Evolutionary conservation across 2,329 filamentous ascomycete genomes (phyloP).

Genomic region (Colletotrichum tofieldiae): DNA sequence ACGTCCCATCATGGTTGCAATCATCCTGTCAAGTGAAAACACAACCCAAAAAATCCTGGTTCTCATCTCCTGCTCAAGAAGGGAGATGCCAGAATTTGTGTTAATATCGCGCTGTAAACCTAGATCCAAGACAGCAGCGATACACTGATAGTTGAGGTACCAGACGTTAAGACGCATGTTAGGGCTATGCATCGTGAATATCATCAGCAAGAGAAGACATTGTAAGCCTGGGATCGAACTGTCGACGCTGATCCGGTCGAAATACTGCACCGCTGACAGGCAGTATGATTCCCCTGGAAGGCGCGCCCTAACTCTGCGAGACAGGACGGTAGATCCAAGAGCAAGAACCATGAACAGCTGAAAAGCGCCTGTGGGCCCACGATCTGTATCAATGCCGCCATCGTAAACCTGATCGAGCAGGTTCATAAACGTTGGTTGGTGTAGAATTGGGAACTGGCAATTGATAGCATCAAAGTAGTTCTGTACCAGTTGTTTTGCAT

Average conservation of each 20-base stretch:
- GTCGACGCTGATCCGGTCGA: constrained; percentile 63
- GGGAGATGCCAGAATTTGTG: constrained; percentile 59
- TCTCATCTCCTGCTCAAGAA: constrained; percentile 68
- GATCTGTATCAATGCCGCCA: constrained; percentile 44
- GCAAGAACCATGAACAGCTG: constrained; percentile 70
- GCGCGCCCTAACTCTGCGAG: constrained; percentile 58
- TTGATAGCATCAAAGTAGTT: constrained; percentile 67
- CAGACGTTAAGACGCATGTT: constrained; percentile 65
- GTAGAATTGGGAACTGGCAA: constrained; percentile 65
- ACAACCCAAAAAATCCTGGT: constrained; percentile 70
- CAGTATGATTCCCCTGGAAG: constrained; percentile 66
- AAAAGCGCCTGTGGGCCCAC: constrained; percentile 54
- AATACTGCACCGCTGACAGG: constrained; percentile 61
- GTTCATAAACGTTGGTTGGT: constrained; percentile 58
- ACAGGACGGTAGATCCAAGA: constrained; percentile 62
- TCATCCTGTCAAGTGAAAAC: constrained; percentile 65
- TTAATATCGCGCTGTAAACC: constrained; percentile 66
- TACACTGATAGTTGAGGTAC: constrained; percentile 70
- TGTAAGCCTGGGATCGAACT: constrained; percentile 66
- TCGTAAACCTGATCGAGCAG: constrained; percentile 53
- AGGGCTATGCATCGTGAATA: constrained; percentile 67
- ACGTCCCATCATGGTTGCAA: constrained; percentile 70
- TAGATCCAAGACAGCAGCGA: constrained; percentile 66
- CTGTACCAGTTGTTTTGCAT: constrained; percentile 58
- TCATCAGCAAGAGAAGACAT: constrained; percentile 61